Conservation (phyloP, 2,329 filamentous ascomycete genomes). For the Leptographium wingfieldii region DNA sequence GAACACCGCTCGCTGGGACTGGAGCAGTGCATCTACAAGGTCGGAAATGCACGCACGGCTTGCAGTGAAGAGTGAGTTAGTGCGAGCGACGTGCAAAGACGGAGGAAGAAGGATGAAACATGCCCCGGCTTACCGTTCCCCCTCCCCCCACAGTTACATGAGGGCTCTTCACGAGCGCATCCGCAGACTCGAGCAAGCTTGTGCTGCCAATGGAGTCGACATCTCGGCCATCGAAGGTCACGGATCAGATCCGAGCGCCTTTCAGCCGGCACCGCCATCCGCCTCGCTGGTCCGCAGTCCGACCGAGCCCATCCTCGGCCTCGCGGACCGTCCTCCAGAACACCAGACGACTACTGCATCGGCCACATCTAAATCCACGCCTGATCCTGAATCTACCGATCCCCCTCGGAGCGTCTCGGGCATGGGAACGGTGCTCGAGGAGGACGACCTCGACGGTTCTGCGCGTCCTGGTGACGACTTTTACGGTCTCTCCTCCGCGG, state of each 20-base stretch:
- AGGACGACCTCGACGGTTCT: constrained; percentile 4
- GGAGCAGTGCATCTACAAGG: constrained; percentile 9
- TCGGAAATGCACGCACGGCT: constrained; percentile 5
- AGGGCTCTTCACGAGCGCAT: constrained; percentile 10
- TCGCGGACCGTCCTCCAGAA: not conserved
- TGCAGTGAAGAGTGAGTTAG: constrained; percentile 7
- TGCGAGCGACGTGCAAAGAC: not conserved
- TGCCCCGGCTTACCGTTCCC: not conserved
- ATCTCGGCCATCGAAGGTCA: not conserved
- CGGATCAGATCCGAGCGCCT: not conserved
- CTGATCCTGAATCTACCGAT: not conserved
- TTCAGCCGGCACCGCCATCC: not conserved
- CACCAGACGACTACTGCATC: not conserved
- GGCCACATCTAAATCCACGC: not conserved
- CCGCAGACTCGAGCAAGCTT: constrained; percentile 7
- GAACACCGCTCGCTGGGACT: constrained; percentile 16
- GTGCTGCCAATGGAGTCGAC: constrained; percentile 2
- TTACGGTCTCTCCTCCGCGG: constrained; percentile 6
- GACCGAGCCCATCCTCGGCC: not conserved
- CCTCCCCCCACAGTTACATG: constrained; percentile 3
- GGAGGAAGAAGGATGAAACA: not conserved
- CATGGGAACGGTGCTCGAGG: constrained; percentile 7
- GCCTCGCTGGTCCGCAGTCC: not conserved
- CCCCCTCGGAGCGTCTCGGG: constrained; percentile 4
- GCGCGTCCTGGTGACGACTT: constrained; percentile 1